phyloP scores from a whole-genome alignment of 108 stramenopile genomes.

The Skeletonema tropicum region DNA sequence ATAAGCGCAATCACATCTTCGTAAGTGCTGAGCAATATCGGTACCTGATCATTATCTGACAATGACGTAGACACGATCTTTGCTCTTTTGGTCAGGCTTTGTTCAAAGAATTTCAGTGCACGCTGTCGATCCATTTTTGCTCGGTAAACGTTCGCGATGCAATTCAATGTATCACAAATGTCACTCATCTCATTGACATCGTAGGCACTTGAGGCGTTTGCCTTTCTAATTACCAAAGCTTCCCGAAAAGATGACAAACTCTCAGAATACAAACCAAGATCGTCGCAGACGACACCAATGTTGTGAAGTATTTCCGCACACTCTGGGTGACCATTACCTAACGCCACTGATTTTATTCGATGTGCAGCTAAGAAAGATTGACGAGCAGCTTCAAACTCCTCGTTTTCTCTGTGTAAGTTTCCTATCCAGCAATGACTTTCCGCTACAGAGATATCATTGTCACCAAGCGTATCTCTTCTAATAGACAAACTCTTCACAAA shows the following conservation, averaged over 20 bases:
- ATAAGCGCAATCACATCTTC: slow-evolving; percentile 52
- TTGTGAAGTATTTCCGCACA: slow-evolving; percentile 57
- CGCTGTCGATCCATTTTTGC: slow-evolving; percentile 30
- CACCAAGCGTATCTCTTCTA: slow-evolving; percentile 18
- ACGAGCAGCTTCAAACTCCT: slow-evolving; percentile 39
- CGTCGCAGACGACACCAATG: slow-evolving; percentile 53
- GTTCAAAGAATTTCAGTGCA: slow-evolving; percentile 43
- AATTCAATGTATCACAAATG: slow-evolving; percentile 52
- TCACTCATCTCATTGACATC: slow-evolving; percentile 38
- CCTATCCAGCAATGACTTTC: slow-evolving; percentile 64
- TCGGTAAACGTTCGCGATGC: slow-evolving; percentile 58
- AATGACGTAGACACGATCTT: slow-evolving; percentile 9
- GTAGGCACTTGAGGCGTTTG: slow-evolving; percentile 24
- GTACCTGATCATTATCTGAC: slow-evolving; percentile 15
- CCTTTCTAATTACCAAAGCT: slow-evolving; percentile 37
- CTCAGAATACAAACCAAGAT: slow-evolving; percentile 33
- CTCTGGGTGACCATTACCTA: slow-evolving; percentile 43
- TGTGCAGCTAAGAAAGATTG: slow-evolving; percentile 47
- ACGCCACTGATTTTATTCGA: slow-evolving; percentile 34
- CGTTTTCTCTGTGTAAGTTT: slow-evolving; percentile 54
- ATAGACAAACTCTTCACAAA: slow-evolving; percentile 51
- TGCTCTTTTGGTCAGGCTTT: slow-evolving; percentile 38
- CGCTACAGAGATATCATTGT: slow-evolving; percentile 44
- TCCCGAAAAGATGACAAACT: slow-evolving; percentile 45
- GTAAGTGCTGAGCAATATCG: slow-evolving; percentile 37